Percentiles rank a stretch among this genome's conserved stretches.
These are phyloP conservation scores for Meyerozyma guilliermondii DNA, from an alignment of 1,139 yeast genomes.

Conservation along the genomic window DNA sequence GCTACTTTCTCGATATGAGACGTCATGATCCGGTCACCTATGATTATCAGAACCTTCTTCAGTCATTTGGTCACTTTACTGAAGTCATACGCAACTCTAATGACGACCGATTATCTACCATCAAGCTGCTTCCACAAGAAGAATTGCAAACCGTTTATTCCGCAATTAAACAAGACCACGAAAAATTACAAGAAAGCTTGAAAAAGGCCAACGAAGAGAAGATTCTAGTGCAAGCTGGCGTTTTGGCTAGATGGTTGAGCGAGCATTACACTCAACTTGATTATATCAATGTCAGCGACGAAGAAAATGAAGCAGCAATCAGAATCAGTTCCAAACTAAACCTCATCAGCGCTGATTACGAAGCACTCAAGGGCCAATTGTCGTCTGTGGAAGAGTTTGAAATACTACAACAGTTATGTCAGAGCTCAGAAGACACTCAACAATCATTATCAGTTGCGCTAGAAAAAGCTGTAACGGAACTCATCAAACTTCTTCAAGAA, in stretches of 20 bases:
- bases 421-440: background rate
- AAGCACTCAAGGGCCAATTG: slow-evolving; percentile 13
- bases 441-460: slow-evolving; percentile 3
- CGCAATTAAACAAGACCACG: slow-evolving; percentile 20
- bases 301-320: slow-evolving; percentile 6
- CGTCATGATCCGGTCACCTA: slow-evolving; percentile 2
- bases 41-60: slow-evolving; percentile 1
- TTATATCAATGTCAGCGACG: slow-evolving; percentile 2
- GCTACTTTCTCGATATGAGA: slow-evolving; percentile 36
- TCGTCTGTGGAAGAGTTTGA: slow-evolving; percentile 5
- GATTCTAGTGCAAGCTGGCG: slow-evolving; percentile 1
- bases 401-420: slow-evolving; percentile 4
- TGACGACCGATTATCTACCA: background rate
- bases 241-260: background rate
- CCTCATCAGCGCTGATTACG: slow-evolving; percentile 5
- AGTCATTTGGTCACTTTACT: background rate
- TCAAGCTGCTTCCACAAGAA: slow-evolving; percentile 8
- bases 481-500: slow-evolving; percentile 4
- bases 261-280: background rate
- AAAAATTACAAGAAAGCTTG: slow-evolving; percentile 11
- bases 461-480: slow-evolving; percentile 4
- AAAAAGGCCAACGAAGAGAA: slow-evolving; percentile 4
- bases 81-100: background rate
- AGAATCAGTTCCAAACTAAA: slow-evolving; percentile 1
- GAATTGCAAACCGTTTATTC: slow-evolving; percentile 24